Evolutionary conservation across 169 alveolate species (phyloP).

Genomic region (Plasmodium cynomolgi): DNA sequence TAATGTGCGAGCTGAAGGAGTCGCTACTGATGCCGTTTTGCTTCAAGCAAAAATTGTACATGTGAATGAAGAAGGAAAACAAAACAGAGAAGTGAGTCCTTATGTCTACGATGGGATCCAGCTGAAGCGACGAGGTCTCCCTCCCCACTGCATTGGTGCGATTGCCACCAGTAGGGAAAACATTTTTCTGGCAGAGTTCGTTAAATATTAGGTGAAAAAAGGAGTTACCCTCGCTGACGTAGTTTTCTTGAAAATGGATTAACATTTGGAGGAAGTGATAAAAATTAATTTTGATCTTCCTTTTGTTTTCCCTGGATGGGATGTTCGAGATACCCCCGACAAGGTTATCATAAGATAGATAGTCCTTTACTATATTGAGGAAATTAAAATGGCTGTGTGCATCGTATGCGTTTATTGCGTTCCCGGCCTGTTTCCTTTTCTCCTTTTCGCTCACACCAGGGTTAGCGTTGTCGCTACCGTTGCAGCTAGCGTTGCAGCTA

Average conservation of each 20-base stretch:
- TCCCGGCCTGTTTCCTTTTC: background rate
- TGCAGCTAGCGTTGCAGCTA: background rate
- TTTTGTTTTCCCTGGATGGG: background rate
- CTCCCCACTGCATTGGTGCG: background rate
- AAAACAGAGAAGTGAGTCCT: conserved; percentile 13
- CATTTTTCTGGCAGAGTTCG: background rate
- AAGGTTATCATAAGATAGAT: conserved; percentile 9
- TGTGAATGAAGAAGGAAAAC: conserved; percentile 47
- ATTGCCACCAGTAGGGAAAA: background rate
- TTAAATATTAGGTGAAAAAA: conserved; percentile 42
- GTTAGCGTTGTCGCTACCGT: background rate
- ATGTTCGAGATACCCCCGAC: background rate
- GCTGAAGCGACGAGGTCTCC: background rate
- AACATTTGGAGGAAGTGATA: conserved; percentile 28
- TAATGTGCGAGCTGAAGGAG: conserved; percentile 46
- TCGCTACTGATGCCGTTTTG: conserved; percentile 40
- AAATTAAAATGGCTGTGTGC: conserved; percentile 60
- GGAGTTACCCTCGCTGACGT: conserved; percentile 8
- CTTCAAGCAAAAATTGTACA: conserved; percentile 71
- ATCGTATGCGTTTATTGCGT: conserved; percentile 10
- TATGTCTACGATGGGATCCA: conserved; percentile 10
- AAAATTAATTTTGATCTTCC: conserved; percentile 44
- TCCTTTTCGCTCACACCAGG: conserved; percentile 9
- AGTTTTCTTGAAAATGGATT: conserved; percentile 23
- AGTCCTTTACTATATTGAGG: conserved; percentile 30